These are phyloP conservation scores for Hypoxylon lienhwacheense DNA, from an alignment of 495 filamentous ascomycete species.

Conservation along the genomic window DNA sequence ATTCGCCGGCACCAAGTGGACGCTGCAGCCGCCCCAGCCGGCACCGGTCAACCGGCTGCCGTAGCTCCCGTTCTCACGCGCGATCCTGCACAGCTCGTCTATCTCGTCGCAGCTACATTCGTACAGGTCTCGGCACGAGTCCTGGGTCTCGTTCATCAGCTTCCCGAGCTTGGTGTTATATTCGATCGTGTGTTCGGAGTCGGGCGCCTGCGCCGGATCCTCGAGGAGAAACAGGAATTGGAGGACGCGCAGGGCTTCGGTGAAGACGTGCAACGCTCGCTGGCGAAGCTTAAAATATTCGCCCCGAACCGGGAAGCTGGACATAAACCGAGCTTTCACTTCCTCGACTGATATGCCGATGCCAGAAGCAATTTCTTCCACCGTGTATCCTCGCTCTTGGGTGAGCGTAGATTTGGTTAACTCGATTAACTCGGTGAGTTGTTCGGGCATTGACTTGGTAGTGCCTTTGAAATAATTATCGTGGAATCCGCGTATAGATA, in stretches of 20 bases:
- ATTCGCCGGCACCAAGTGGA: slow-evolving; percentile 85
- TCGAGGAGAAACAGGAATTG: slow-evolving; percentile 75
- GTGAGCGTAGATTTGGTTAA: slow-evolving; percentile 65
- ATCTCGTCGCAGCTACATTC: slow-evolving; percentile 90
- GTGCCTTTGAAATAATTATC: slow-evolving; percentile 67
- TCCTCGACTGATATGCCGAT: slow-evolving; percentile 69
- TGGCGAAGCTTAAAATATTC: slow-evolving; percentile 85
- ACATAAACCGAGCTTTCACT: slow-evolving; percentile 73
- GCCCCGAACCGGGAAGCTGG: slow-evolving; percentile 82
- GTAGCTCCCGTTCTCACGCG: slow-evolving; percentile 73
- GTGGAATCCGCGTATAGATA: slow-evolving; percentile 84
- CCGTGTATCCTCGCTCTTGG: slow-evolving; percentile 80
- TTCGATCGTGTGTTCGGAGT: slow-evolving; percentile 53
- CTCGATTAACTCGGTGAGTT: slow-evolving; percentile 69
- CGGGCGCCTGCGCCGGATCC: slow-evolving; percentile 37
- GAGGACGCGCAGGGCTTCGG: slow-evolving; percentile 83
- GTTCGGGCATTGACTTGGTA: slow-evolving; percentile 58
- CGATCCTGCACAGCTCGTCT: slow-evolving; percentile 82
- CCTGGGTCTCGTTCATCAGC: slow-evolving; percentile 86
- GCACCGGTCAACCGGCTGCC: slow-evolving; percentile 90
- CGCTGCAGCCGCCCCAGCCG: slow-evolving; percentile 95
- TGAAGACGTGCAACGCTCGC: slow-evolving; percentile 86
- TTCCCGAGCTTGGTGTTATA: slow-evolving; percentile 74
- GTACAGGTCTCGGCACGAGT: slow-evolving; percentile 79
- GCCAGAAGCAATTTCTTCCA: slow-evolving; percentile 78